Evolutionary conservation across 805 yeast genomes (phyloP), one percentile per base, ranked within the genome.

Genomic region (Schizosaccharomyces japonicus): DNA sequence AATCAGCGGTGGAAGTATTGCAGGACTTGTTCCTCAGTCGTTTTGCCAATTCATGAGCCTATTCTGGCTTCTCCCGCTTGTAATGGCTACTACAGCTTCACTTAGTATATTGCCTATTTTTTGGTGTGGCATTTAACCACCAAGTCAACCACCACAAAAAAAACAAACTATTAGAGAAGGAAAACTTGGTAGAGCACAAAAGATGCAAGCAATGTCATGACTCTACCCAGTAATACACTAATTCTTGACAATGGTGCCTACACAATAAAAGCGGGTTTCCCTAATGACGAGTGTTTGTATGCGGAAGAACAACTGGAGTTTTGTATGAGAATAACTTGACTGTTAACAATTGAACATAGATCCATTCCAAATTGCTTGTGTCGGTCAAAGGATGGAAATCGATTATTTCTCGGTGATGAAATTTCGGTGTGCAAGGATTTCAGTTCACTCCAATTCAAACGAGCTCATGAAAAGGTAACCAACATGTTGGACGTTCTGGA

Each of bases 211-310:
- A 29, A 29, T 29, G 23, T 8, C 6, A 36, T 36, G 42, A 17
- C 27, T n/a, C 42, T 36, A 21, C 42, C 42, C 23, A 6, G 27
- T 21, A 36, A 36, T 21, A 42, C 46, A 10, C 30, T 45, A 19
- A 25, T 90, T 3, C 62, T 90, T 13, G 98, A 90, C 56, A 90
- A 90, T 66, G 98, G 98, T 1, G 76, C 94, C 0, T 80, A 80
- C 57, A 73, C 73, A 50, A 69, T 90, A 48, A 87, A 87, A 57
- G 66, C 72, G 36, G 87, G 84, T 0, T 61, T 58, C 34, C 62
- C 71, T 1, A 56, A 56, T 1, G 53, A 50, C 0, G 53, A 52
- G 2, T 65, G 64, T 1, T 57, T 59, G 44, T 56, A 60, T 17
- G 31, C 5, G 25, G 30, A 36, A 36, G 21, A n/a, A 21, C 32